Conservation (phyloP, 495 filamentous ascomycete genomes). For the Pyrenopolyporus hunteri region DNA sequence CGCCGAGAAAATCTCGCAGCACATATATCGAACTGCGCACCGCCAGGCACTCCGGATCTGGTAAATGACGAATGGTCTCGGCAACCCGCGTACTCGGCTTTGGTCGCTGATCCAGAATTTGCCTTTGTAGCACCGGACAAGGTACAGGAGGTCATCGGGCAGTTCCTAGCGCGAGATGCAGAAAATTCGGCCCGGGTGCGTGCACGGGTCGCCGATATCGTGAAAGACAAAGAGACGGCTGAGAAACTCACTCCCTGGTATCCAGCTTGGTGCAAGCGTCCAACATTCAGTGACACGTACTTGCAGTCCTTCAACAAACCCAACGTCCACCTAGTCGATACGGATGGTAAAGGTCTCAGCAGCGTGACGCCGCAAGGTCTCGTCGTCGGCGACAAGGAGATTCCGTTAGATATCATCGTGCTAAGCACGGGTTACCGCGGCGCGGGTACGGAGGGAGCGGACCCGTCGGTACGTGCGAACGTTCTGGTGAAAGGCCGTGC, state of each 20-base stretch:
- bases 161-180: conserved; percentile 39
- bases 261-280: conserved; percentile 54
- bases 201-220: conserved; percentile 50
- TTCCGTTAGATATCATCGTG: conserved; percentile 57
- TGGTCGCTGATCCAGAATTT: conserved; percentile 43
- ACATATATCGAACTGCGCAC: conserved; percentile 35
- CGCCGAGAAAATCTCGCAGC: conserved; percentile 47
- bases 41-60: conserved; percentile 43
- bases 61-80: conserved; percentile 52
- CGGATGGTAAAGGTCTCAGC: conserved; percentile 57
- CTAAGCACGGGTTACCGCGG: conserved; percentile 55
- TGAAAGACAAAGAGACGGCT: conserved; percentile 50
- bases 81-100: conserved; percentile 36
- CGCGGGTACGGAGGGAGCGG: conserved; percentile 40
- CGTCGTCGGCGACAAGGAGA: conserved; percentile 47
- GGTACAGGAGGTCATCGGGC: conserved; percentile 43
- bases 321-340: conserved; percentile 59
- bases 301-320: conserved; percentile 52
- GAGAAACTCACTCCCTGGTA: conserved; percentile 54
- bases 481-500: conserved; percentile 50
- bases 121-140: conserved; percentile 40
- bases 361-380: conserved; percentile 47
- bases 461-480: conserved; percentile 42
- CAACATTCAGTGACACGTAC: conserved; percentile 55
- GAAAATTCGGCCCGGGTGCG: conserved; percentile 36